Conservation (phyloP, 2,329 filamentous ascomycete genomes). For the Cercospora canescens region DNA sequence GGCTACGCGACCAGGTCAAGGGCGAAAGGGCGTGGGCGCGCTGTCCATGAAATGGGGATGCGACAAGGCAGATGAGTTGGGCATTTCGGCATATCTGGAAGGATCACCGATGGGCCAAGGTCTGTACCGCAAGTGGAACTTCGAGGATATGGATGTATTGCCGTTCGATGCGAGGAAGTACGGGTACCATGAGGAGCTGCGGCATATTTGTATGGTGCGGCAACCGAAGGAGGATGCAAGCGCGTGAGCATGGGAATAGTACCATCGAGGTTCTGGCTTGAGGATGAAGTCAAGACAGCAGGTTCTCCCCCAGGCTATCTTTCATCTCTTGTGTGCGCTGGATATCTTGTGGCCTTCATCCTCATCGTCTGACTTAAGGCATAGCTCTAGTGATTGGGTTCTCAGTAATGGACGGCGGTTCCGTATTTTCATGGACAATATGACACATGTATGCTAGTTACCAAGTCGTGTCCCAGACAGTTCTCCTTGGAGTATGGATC, state of each 20-base stretch:
- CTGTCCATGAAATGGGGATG: slow-evolving; percentile 43
- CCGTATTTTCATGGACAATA: too few species aligned
- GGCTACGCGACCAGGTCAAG: slow-evolving; percentile 42
- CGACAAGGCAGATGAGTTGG: slow-evolving; percentile 41
- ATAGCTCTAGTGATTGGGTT: not conserved
- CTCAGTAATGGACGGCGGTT: not conserved
- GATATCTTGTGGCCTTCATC: too few species aligned
- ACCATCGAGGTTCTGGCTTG: too few species aligned
- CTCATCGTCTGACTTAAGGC: not conserved
- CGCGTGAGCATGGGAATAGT: not conserved
- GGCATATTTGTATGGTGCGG: slow-evolving; percentile 31
- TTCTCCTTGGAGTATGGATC: too few species aligned
- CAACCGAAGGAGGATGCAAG: slow-evolving; percentile 15
- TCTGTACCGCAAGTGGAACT: slow-evolving; percentile 43
- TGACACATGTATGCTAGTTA: too few species aligned
- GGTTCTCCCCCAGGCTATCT: too few species aligned
- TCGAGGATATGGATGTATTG: slow-evolving; percentile 30
- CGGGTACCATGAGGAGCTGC: slow-evolving; percentile 27
- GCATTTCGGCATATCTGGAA: slow-evolving; percentile 43
- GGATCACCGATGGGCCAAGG: slow-evolving; percentile 38
- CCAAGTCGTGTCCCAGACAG: too few species aligned
- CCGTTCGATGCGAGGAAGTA: slow-evolving; percentile 32
- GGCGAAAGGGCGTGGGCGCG: slow-evolving; percentile 41
- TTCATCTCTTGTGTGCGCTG: too few species aligned
- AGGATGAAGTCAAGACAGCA: too few species aligned